phyloP scores from a whole-genome alignment of 2,329 filamentous ascomycete species.

The Aspergillus pseudotamarii region DNA sequence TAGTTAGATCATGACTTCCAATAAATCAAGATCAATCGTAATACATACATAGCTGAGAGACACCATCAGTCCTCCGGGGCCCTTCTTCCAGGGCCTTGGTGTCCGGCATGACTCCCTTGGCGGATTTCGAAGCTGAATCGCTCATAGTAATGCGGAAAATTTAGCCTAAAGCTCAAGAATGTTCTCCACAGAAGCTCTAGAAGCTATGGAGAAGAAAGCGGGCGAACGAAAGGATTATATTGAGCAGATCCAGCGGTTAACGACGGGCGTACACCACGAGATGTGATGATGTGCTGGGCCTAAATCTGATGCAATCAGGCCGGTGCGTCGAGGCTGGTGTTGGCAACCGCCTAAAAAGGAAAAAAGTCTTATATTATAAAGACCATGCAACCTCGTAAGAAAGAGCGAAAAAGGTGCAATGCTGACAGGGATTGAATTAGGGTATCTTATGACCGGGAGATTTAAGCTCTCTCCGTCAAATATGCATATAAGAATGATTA shows the following conservation, averaged over 20 bases:
- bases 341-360: background rate
- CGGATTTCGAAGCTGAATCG: conserved; percentile 16
- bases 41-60: conserved; percentile 37
- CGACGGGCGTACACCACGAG: conserved; percentile 16
- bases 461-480: background rate
- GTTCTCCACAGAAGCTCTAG: conserved; percentile 11
- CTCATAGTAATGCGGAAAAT: conserved; percentile 16
- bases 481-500: background rate
- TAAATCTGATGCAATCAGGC: conserved; percentile 34
- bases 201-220: background rate
- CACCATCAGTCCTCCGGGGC: conserved; percentile 33
- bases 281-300: conserved; percentile 33
- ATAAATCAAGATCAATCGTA: background rate
- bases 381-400: conserved; percentile 5
- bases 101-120: conserved; percentile 23
- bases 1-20: conserved; percentile 13
- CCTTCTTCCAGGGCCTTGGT: conserved; percentile 27
- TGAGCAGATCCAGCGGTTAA: conserved; percentile 8
- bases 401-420: conserved; percentile 8
- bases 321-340: conserved; percentile 1
- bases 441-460: background rate
- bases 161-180: background rate
- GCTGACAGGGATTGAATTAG: background rate
- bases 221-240: background rate
- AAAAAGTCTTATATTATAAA: background rate